Evolutionary conservation across 2,329 filamentous ascomycete genomes (phyloP).

Genomic region (Phaeosphaeria sp.): DNA sequence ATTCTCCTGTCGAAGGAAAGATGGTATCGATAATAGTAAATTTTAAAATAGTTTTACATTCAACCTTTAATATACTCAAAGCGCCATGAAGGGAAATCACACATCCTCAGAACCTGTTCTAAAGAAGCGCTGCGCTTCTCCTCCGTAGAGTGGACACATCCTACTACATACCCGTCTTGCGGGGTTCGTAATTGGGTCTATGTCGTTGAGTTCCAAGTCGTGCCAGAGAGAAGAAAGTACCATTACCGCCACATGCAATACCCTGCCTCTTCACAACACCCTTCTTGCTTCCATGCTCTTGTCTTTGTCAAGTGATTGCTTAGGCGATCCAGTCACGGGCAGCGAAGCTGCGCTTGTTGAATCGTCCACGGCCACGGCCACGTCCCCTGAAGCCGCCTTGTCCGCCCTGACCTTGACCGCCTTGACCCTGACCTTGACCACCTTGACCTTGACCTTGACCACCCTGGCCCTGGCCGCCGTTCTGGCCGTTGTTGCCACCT

Average conservation of each 20-base stretch:
- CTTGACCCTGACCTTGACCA: slow-evolving; percentile 17
- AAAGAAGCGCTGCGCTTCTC: slow-evolving; percentile 43
- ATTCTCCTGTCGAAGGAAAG: too few relatives aligned
- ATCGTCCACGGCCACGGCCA: slow-evolving; percentile 29
- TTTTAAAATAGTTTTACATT: slow-evolving; percentile 44
- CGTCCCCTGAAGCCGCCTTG: slow-evolving; percentile 11
- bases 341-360: slow-evolving; percentile 39
- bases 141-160: slow-evolving; percentile 37
- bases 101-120: slow-evolving; percentile 39
- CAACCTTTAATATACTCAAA: slow-evolving; percentile 19
- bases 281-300: slow-evolving; percentile 7
- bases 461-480: slow-evolving; percentile 7
- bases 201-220: slow-evolving; percentile 25
- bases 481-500: slow-evolving; percentile 6
- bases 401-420: slow-evolving; percentile 14
- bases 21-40: too few relatives aligned
- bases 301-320: background rate
- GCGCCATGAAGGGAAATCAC: slow-evolving; percentile 27
- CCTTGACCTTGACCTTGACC: slow-evolving; percentile 9
- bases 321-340: slow-evolving; percentile 44
- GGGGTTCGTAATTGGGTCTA: slow-evolving; percentile 21
- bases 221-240: slow-evolving; percentile 27
- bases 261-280: background rate
- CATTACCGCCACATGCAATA: slow-evolving; percentile 38
- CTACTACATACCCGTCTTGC: slow-evolving; percentile 20